Evolutionary conservation across 768 basidiomycete genomes (phyloP), one percentile per base, ranked within the genome.

Genomic region (Phlegmacium glaucopus): DNA sequence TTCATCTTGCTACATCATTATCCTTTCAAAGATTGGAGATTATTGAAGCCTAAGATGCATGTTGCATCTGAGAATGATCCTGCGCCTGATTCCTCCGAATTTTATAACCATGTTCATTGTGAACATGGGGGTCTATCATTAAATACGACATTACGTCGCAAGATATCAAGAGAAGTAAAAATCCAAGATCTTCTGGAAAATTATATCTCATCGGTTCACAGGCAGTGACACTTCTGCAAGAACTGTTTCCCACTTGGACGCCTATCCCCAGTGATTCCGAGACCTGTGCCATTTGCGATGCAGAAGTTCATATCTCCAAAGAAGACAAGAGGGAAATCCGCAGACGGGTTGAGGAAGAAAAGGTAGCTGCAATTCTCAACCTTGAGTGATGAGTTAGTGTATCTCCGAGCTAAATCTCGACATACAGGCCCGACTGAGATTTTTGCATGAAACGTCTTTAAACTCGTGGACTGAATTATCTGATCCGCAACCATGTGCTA

Each of bases 31-130:
- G 91, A 90, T 61, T 94, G 91, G 91, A 72, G 72, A 60, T 64
- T 79, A 44, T 57, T 64, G 38, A 85, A 77, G 55, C 91, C 91
- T 17, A 87, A 79, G 64, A 90, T 93, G 87, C 90, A 93, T 60
- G 65, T 68, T 25, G 56, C 64, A 30, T 70, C 67, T 32, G 60
- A 78, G 57, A 65, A 61, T 18, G 91, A 94, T 63, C 87, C 85
- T 9, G 66, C 77, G 11, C 91, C 91, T 4, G 82, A 84, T 57
- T 71, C 77, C 22, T 60, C 62, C 5, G 77, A 78, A 25, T 92
- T 75, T 61, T 55, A 62, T 36, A 60, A 63, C 29, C 77, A 93
- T 59, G 83, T 92, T 41, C 59, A 67, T 3, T 94, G 91, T 60
- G 84, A 85, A 58, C 91, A 94, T 52, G 83, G 75, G 17, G 69